Base-by-base conservation (phyloP, 257 asterid species). In the Solanum arcanum region DNA sequence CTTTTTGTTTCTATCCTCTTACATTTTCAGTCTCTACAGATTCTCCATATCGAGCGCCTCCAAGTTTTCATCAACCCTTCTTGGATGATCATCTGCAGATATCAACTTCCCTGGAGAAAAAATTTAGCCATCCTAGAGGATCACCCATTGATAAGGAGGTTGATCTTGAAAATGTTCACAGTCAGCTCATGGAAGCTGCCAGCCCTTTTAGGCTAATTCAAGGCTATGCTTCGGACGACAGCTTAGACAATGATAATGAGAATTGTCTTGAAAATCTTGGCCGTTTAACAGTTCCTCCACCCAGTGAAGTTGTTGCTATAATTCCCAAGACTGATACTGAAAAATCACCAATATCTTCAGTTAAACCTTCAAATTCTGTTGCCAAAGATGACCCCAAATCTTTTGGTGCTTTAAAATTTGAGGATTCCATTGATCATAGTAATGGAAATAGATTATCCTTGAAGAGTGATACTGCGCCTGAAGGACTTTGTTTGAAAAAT, bases 121-220 rank as follows among this genome's bases (percentile, higher is more conserved):
- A 13, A 78, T 85, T 86, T 66, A 76, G 89, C 78, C 87, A 91
- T 86, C 88, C 90, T 73, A 84, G 78, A 87, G 86, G 21, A 31
- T 82, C 89, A 66, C 89, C 78, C 70, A 84, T 87, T 85, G 69
- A 33, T 86, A 88, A 87, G 72, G 93, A 83, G 86, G 81, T 80
- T 80, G 91, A 87, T 91, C 46, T 27, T 84, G 92, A 89, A 88
- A 91, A 92, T 86, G 90, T 78, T 87, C 86, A 94, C 31, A 59
- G 86, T 86, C 93, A 90, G 89, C 88, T 59, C 64, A 81, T 76
- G 70, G 90, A 88, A 87, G 91, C 89, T 70, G 88, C 87, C 33
- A 87, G 91, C 85, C 87, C 97, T 86, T 87, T 92, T 86, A 92
- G 92, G 87, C 90, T 94, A 39, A 23, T 96, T 82, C 95, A 93